Evolutionary conservation across 139 green algal species (phyloP), one percentile per base, ranked within the genome.

Genomic region (Asterochloris sp.): DNA sequence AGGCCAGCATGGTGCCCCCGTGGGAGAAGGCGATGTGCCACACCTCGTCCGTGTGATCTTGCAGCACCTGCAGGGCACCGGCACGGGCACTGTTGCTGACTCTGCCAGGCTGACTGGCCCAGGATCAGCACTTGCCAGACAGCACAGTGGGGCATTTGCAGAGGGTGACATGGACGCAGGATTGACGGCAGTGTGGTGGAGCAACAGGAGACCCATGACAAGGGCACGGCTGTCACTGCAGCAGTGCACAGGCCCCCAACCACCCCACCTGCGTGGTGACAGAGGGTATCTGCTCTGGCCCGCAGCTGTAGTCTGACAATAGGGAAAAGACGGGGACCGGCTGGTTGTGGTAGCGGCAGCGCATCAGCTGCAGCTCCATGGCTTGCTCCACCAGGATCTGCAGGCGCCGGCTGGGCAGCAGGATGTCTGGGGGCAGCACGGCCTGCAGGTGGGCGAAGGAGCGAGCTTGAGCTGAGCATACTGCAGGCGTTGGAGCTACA

Each of bases 11-110:
- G 14, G 79, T 85, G 61, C 94, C 95, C 64, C 87, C 78, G 83
- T 96, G 91, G 12, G 88, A 94, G 88, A 98, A 98, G n/a, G 89
- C 83, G 29, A 98, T 73, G 82, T 97, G 92, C 96, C 96, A 99
- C 77, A 98, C 95, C 90, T 98, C 95, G 54, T 98, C 94, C 0
- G 24, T 88, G 82, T 98, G 95, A 29, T 85, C 90, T 60, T 92
- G 86, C 69, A 98, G 81, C 21, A 91, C 82, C 86, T 96, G 91
- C 78, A 86, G 28, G 9, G 23, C 16, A 54, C 38, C 16, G 13
- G 23, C 10, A 63, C 13, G n/a, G 17, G 16, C 69, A 38, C 2
- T 54, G 38, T 6, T 54, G 38, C 38, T 54, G 38, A 54, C 38
- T 54, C 38, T 54, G 38, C 38, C 38, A 54, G 38, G 38, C 38